A percentile compares a stretch with the other conserved stretches of the same genome.
Evolutionary conservation across 768 basidiomycete genomes (phyloP).

Genomic region (Tylopilus sp.): DNA sequence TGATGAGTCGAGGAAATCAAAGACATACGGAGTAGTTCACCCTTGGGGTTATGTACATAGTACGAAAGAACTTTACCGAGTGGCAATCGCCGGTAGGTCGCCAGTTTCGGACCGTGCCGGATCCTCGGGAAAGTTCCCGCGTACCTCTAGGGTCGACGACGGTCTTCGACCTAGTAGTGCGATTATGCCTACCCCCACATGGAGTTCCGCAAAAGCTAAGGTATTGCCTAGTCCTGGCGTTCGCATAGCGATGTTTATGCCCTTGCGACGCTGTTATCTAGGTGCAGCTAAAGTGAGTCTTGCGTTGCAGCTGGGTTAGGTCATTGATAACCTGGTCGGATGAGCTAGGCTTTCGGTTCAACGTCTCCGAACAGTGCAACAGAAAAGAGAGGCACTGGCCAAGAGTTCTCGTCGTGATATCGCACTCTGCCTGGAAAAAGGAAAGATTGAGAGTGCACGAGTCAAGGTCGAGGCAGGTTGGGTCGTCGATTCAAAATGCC

Average conservation of each 20-base stretch:
- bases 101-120: conserved; percentile 15
- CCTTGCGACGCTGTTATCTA: conserved; percentile 21
- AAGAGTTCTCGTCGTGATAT: conserved; percentile 75
- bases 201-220: conserved; percentile 65
- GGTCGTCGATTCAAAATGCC: conserved; percentile 26
- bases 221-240: conserved; percentile 23
- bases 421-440: conserved; percentile 71
- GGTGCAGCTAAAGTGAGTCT: conserved; percentile 47
- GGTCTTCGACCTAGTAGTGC: too few species aligned
- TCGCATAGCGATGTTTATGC: conserved; percentile 4
- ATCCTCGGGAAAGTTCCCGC: conserved; percentile 1
- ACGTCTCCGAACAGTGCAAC: conserved; percentile 78
- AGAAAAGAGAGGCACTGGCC: conserved; percentile 89
- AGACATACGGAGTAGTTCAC: neutral
- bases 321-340: conserved; percentile 1
- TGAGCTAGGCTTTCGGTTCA: conserved; percentile 73
- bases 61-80: too few species aligned
- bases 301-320: neutral
- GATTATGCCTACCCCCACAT: conserved; percentile 38
- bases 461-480: conserved; percentile 82
- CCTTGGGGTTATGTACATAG: neutral
- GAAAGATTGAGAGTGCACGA: conserved; percentile 79
- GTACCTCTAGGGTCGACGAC: neutral
- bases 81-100: neutral
- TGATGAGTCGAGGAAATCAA: neutral